Conservation (phyloP, 164 flowering plant genomes). For the Buxus sempervirens region DNA sequence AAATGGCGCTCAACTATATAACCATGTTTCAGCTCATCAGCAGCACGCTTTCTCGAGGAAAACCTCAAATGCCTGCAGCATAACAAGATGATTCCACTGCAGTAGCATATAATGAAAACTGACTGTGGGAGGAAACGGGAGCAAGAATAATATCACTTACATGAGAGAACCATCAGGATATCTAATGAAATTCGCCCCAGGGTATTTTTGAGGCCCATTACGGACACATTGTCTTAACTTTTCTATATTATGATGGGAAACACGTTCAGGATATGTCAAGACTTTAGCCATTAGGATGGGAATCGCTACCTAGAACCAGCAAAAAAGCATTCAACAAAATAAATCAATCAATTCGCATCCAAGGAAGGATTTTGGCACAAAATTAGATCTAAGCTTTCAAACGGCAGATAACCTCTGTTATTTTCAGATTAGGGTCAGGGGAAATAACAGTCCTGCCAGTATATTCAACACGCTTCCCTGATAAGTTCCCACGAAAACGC, state of each 20-base stretch:
- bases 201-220: slow-evolving; percentile 80
- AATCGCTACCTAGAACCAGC: slow-evolving; percentile 61
- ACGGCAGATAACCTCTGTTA: slow-evolving; percentile 65
- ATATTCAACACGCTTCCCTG: slow-evolving; percentile 94
- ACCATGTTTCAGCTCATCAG: slow-evolving; percentile 77
- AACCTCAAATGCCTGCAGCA: slow-evolving; percentile 51
- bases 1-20: slow-evolving; percentile 80
- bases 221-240: slow-evolving; percentile 82
- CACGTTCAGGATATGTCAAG: slow-evolving; percentile 89
- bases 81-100: neutral
- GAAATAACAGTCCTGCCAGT: slow-evolving; percentile 98
- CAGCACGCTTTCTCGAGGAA: slow-evolving; percentile 46
- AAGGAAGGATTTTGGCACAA: slow-evolving; percentile 4
- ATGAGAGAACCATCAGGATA: slow-evolving; percentile 51
- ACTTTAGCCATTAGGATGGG: slow-evolving; percentile 81
- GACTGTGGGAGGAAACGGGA: neutral
- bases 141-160: slow-evolving; percentile 28
- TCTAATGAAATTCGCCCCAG: slow-evolving; percentile 77
- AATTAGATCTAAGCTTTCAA: neutral
- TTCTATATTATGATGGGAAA: slow-evolving; percentile 77
- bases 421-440: slow-evolving; percentile 97
- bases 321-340: slow-evolving; percentile 9
- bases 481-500: slow-evolving; percentile 84
- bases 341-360: slow-evolving; percentile 3
- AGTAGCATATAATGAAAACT: neutral